Evolutionary conservation across 1,284 basidiomycete species (phyloP).

Genomic region (Apiotrichum sp.): DNA sequence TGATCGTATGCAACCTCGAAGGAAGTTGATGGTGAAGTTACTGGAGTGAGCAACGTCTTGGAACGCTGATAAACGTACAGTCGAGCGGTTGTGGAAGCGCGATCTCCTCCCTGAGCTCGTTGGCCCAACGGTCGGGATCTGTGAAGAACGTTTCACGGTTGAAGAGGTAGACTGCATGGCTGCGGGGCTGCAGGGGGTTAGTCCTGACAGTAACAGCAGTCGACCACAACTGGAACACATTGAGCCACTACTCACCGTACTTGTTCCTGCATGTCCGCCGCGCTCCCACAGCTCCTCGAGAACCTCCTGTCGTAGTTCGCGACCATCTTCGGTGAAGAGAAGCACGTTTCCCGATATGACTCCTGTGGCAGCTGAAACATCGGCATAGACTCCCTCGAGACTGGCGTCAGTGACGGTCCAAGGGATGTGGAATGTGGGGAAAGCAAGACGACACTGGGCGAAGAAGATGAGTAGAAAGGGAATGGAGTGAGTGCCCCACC

Average conservation of each 20-base stretch:
- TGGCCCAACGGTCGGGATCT: slow-evolving; percentile 36
- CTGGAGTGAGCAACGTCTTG: not conserved
- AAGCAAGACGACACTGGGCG: too few relatives aligned
- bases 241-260: slow-evolving; percentile 16
- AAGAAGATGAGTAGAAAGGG: too few relatives aligned
- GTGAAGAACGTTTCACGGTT: slow-evolving; percentile 43
- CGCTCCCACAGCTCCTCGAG: slow-evolving; percentile 35
- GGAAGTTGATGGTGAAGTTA: slow-evolving; percentile 1
- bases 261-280: slow-evolving; percentile 30
- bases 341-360: slow-evolving; percentile 31
- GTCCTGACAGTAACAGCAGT: not conserved
- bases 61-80: slow-evolving; percentile 16
- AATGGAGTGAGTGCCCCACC: too few relatives aligned
- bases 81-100: slow-evolving; percentile 34
- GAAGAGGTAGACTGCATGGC: slow-evolving; percentile 32
- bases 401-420: slow-evolving; percentile 15
- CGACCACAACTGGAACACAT: too few relatives aligned
- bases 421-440: too few relatives aligned
- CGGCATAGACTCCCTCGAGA: slow-evolving; percentile 30
- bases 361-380: slow-evolving; percentile 23
- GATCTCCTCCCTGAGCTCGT: slow-evolving; percentile 33
- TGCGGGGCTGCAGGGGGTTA: slow-evolving; percentile 6
- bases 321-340: slow-evolving; percentile 41
- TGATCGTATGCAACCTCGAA: slow-evolving; percentile 40
- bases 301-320: slow-evolving; percentile 34